phyloP scores from a whole-genome alignment of 73 alveolate species.

The Breviolum minutum region DNA sequence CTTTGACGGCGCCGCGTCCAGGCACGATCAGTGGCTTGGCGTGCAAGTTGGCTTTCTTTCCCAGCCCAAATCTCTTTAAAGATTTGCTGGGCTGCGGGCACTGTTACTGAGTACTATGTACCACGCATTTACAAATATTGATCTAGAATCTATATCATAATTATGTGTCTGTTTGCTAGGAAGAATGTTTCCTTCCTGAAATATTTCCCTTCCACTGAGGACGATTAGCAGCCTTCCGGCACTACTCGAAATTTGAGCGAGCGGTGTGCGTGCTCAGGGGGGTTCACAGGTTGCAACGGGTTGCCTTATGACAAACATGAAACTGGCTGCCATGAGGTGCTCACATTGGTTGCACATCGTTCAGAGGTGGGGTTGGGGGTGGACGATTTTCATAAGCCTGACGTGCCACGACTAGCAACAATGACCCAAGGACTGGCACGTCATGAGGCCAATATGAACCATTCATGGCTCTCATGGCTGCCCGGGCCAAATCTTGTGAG shows the following conservation, averaged over 20 bases:
- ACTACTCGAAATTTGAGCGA: constrained; percentile 85
- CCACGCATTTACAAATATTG: too few species aligned
- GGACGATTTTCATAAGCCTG: background rate
- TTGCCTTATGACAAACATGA: too few species aligned
- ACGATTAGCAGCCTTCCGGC: constrained; percentile 70
- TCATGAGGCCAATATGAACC: too few species aligned
- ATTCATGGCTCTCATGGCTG: background rate
- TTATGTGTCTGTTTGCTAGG: background rate
- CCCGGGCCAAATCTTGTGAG: background rate
- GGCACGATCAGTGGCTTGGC: constrained; percentile 57
- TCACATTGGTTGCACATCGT: constrained; percentile 75
- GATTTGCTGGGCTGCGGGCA: too few species aligned
- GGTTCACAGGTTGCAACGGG: background rate
- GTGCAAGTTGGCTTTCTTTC: background rate
- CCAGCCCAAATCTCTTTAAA: too few species aligned
- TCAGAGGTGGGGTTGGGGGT: constrained; percentile 48
- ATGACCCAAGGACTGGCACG: background rate
- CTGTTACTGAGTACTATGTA: too few species aligned
- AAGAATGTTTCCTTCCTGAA: too few species aligned
- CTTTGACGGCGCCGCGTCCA: background rate
- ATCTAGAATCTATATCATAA: background rate
- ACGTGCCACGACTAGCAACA: background rate
- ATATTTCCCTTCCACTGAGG: background rate
- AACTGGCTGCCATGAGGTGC: constrained; percentile 5
- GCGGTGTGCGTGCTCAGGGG: background rate